phyloP scores from a whole-genome alignment of 129 eudicot genomes.

The Flaveria ramosissima region DNA sequence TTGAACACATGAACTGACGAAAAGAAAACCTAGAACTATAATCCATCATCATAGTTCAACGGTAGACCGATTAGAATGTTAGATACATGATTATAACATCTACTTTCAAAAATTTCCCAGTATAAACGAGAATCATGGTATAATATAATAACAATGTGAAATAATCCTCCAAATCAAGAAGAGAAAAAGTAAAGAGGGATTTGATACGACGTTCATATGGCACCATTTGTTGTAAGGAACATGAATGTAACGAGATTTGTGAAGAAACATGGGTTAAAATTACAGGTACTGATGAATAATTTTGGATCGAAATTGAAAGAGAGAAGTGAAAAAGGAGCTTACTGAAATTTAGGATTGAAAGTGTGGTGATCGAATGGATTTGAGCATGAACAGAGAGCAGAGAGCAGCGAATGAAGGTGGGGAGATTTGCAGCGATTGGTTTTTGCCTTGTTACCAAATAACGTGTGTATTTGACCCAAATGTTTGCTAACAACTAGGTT shows the following conservation, averaged over 20 bases:
- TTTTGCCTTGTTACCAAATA: too few relatives aligned
- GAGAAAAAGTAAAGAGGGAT: not conserved
- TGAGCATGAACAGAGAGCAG: constrained; percentile 24
- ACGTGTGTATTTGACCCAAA: too few relatives aligned
- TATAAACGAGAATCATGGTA: constrained; percentile 2
- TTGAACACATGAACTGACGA: not conserved
- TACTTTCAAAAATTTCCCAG: not conserved
- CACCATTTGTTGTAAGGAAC: too few relatives aligned
- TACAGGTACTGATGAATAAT: not conserved
- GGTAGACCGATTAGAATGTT: not conserved
- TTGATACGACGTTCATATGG: too few relatives aligned
- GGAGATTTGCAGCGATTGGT: too few relatives aligned
- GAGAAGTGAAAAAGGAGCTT: constrained; percentile 1
- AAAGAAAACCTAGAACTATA: not conserved
- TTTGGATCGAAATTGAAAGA: not conserved
- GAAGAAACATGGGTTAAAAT: not conserved
- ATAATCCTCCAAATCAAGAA: not conserved
- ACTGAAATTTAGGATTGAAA: constrained; percentile 18
- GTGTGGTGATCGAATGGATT: constrained; percentile 9
- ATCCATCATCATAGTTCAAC: constrained; percentile 11
- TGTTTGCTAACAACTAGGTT: too few relatives aligned
- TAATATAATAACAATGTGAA: not conserved
- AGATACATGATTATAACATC: not conserved
- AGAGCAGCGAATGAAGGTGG: constrained; percentile 1
- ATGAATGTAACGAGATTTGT: not conserved